These are phyloP conservation scores for Nakazawaea ambrosiae DNA, from an alignment of 805 yeast genomes.

Conservation along the genomic window DNA sequence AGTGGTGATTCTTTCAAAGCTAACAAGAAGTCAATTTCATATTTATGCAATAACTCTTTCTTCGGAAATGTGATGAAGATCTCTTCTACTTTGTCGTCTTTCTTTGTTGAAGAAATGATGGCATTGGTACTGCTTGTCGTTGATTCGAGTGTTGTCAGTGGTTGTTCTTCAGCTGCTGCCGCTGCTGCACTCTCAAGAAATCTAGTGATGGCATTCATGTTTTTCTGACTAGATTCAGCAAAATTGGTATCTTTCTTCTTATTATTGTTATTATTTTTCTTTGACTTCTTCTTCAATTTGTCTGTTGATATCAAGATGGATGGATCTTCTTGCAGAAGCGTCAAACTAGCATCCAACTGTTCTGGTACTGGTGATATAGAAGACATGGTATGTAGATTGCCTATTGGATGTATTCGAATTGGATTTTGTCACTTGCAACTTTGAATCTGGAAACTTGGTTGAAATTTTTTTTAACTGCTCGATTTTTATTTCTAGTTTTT, in stretches of 20 bases:
- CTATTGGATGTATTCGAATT: no score
- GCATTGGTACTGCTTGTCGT: not conserved
- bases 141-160: not conserved
- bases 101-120: not conserved
- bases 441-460: no score
- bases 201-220: slow-evolving; percentile 17
- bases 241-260: slow-evolving; percentile 4
- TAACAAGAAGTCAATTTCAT: slow-evolving; percentile 24
- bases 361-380: no score
- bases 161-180: slow-evolving; percentile 21
- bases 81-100: slow-evolving; percentile 2
- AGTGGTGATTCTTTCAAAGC: slow-evolving; percentile 29
- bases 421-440: no score
- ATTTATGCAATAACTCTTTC: slow-evolving; percentile 9
- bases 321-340: slow-evolving; percentile 7
- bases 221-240: slow-evolving; percentile 7
- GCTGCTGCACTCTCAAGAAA: slow-evolving; percentile 26
- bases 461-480: no score
- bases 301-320: slow-evolving; percentile 6
- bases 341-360: no score
- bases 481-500: no score
- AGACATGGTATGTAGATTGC: no score
- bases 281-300: not conserved
- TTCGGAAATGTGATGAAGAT: slow-evolving; percentile 7
- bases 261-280: not conserved